These are phyloP conservation scores for Trichosporon sp. DNA, from an alignment of 1,284 basidiomycete genomes.

Conservation along the genomic window DNA sequence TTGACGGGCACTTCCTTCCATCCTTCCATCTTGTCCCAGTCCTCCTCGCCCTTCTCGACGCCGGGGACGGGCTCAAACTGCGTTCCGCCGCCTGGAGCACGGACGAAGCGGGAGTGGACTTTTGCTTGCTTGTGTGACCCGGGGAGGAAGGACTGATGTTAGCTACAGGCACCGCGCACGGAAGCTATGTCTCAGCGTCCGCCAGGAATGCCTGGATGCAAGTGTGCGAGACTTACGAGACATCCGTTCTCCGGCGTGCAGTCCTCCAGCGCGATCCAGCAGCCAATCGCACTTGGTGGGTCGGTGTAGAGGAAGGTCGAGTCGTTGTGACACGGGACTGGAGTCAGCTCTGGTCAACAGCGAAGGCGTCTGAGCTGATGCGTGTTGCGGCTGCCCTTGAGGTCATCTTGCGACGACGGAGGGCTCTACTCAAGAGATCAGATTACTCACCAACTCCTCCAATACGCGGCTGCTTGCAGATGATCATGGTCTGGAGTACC, in stretches of 20 bases:
- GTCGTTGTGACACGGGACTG: slow-evolving; percentile 58
- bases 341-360: background rate
- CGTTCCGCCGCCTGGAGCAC: slow-evolving; percentile 61
- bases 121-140: slow-evolving; percentile 74
- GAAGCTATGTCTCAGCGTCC: too few species aligned
- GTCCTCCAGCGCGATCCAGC: slow-evolving; percentile 90
- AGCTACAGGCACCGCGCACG: background rate
- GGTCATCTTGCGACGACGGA: background rate
- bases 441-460: slow-evolving; percentile 68
- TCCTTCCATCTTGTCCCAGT: slow-evolving; percentile 56
- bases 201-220: background rate
- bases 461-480: slow-evolving; percentile 80
- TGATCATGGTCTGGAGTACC: slow-evolving; percentile 93
- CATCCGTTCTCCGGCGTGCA: slow-evolving; percentile 81
- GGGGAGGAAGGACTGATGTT: slow-evolving; percentile 65
- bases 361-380: too few species aligned
- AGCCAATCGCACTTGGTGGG: slow-evolving; percentile 83
- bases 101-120: slow-evolving; percentile 75
- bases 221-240: slow-evolving; percentile 50
- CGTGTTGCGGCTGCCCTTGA: background rate
- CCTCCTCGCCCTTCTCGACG: slow-evolving; percentile 50
- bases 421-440: too few species aligned
- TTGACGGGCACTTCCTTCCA: slow-evolving; percentile 63
- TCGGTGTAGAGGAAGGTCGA: slow-evolving; percentile 68
- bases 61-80: slow-evolving; percentile 64